These are phyloP conservation scores for Aspergillus sp. DNA, from an alignment of 2,329 filamentous ascomycete genomes.

Conservation along the genomic window DNA sequence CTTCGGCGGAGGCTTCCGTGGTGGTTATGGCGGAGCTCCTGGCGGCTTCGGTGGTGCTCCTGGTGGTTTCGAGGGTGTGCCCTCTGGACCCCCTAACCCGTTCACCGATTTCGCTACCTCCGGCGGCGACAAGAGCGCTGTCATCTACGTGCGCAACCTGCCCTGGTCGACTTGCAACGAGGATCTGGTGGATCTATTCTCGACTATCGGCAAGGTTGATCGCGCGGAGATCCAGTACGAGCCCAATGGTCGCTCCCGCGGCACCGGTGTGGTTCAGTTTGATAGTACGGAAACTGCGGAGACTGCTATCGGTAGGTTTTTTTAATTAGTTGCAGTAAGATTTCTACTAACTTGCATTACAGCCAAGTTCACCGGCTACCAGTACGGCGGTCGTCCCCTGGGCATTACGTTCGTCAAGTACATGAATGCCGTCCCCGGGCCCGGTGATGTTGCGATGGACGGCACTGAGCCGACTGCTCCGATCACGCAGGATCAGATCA, in stretches of 20 bases:
- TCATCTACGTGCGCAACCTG: slow-evolving; percentile 95
- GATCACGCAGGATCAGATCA: slow-evolving; percentile 97
- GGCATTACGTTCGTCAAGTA: slow-evolving; percentile 95
- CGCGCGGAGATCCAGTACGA: slow-evolving; percentile 99
- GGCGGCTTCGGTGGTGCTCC: slow-evolving; percentile 48
- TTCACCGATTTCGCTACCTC: slow-evolving; percentile 92
- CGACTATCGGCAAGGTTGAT: slow-evolving; percentile 95
- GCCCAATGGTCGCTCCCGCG: slow-evolving; percentile 89
- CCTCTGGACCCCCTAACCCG: slow-evolving; percentile 69
- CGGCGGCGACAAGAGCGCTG: slow-evolving; percentile 78
- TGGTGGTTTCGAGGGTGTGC: slow-evolving; percentile 42
- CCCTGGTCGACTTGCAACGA: slow-evolving; percentile 99
- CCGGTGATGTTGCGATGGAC: slow-evolving; percentile 72
- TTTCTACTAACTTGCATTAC: slow-evolving; percentile 17
- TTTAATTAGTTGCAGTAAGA: too few species aligned
- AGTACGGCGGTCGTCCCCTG: slow-evolving; percentile 92
- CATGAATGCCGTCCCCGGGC: slow-evolving; percentile 64
- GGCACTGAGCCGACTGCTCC: slow-evolving; percentile 68
- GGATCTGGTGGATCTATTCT: slow-evolving; percentile 93
- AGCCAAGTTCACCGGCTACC: slow-evolving; percentile 96
- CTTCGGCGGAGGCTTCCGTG: slow-evolving; percentile 58
- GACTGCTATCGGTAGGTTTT: slow-evolving; percentile 78
- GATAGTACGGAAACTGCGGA: slow-evolving; percentile 80
- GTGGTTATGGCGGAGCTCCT: slow-evolving; percentile 56
- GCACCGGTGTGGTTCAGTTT: slow-evolving; percentile 95